These are phyloP conservation scores for Rhodofomes roseus DNA, from an alignment of 1,284 basidiomycete species.

Conservation along the genomic window DNA sequence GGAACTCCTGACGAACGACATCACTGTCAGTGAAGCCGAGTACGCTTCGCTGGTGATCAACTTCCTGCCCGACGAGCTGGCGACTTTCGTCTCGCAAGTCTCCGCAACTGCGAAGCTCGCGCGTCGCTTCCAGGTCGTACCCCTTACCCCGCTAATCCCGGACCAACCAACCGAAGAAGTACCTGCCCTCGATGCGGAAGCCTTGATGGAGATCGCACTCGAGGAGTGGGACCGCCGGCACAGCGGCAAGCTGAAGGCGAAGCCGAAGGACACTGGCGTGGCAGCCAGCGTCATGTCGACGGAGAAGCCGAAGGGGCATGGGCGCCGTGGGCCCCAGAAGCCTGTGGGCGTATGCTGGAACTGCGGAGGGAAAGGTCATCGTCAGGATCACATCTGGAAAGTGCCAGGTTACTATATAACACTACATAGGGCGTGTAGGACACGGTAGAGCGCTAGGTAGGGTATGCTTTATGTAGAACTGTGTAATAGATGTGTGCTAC, in stretches of 20 bases:
- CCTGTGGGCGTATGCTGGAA: conserved; percentile 9
- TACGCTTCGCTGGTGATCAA: conserved; percentile 7
- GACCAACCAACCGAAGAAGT: neutral
- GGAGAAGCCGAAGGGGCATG: conserved; percentile 4
- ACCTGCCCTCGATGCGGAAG: neutral
- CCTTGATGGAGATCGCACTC: conserved; percentile 4
- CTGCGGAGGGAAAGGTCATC: conserved; percentile 8
- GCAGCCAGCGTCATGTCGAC: conserved; percentile 4
- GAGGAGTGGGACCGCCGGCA: conserved; percentile 6
- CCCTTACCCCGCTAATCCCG: neutral
- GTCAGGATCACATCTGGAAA: no score
- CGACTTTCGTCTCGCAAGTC: conserved; percentile 3
- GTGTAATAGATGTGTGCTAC: no score
- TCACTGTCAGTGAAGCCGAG: conserved; percentile 4
- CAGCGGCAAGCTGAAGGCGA: neutral
- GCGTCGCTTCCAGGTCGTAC: neutral
- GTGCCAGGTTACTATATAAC: no score
- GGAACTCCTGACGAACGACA: conserved; percentile 5
- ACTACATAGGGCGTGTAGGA: no score
- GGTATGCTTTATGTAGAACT: no score
- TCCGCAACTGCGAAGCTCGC: conserved; percentile 2
- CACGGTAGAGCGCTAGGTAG: no score
- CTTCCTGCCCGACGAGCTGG: conserved; percentile 3
- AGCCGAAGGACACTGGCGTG: conserved; percentile 5
- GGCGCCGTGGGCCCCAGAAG: neutral